Evolutionary conservation across 116 monocot genomes (phyloP).

Genomic region (Dioscorea cayenensis): DNA sequence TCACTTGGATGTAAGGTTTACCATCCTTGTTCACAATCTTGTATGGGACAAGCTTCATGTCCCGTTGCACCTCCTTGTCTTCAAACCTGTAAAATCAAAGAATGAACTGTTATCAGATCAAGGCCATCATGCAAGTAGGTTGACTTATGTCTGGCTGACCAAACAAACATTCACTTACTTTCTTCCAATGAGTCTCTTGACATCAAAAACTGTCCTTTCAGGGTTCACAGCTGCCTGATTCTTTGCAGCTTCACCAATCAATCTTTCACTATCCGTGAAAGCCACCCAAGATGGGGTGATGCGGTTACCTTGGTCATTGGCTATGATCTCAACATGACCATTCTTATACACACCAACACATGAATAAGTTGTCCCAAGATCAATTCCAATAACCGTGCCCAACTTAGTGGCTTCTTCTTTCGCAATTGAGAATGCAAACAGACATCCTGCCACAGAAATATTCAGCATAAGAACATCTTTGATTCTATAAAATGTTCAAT

Average conservation of each 20-base stretch:
- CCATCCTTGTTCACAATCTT: slow-evolving; percentile 52
- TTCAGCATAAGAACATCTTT: neutral
- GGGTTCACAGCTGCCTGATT: slow-evolving; percentile 47
- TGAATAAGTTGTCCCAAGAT: slow-evolving; percentile 57
- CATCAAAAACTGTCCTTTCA: slow-evolving; percentile 48
- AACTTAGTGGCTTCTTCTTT: slow-evolving; percentile 47
- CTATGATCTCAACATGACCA: slow-evolving; percentile 47
- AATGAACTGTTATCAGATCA: neutral
- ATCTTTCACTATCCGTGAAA: slow-evolving; percentile 39
- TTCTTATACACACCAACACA: slow-evolving; percentile 58
- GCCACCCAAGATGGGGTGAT: slow-evolving; percentile 60
- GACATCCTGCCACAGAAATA: slow-evolving; percentile 22
- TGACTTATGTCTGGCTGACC: neutral
- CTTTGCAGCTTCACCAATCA: slow-evolving; percentile 50
- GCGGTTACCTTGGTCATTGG: slow-evolving; percentile 53
- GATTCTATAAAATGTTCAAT: neutral
- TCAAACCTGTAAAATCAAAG: slow-evolving; percentile 17
- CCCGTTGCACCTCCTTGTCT: slow-evolving; percentile 34
- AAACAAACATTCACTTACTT: slow-evolving; percentile 18
- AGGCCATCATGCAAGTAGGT: neutral
- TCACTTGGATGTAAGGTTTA: slow-evolving; percentile 43
- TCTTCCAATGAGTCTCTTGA: slow-evolving; percentile 50
- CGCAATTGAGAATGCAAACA: slow-evolving; percentile 34
- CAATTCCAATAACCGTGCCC: slow-evolving; percentile 46
- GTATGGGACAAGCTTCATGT: slow-evolving; percentile 38